Base-by-base conservation (phyloP, 306 rosid species). In the Quercus aquifolioides region DNA sequence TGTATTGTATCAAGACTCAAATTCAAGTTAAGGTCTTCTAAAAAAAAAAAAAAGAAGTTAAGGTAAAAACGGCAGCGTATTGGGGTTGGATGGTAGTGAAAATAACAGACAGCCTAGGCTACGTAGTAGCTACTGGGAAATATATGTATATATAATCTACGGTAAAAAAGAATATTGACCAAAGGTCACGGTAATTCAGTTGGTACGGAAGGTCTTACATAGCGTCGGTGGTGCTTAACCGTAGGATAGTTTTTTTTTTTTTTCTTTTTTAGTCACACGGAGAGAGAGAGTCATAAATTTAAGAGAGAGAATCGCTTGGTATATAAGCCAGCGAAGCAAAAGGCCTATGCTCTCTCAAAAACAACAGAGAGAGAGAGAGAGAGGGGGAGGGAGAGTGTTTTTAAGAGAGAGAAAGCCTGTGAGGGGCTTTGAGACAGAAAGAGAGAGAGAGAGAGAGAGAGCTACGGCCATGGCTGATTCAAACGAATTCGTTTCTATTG, bases 141-240 rank as follows among this genome's bases (percentile, higher is more conserved):
- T 6, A 35, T 28, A 28, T 23, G 23, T 23, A 23, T 35, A 7
- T 38, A 2, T 7, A 38, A 41, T 41, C 3, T 43, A 54, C 55
- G 81, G 55, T 76, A 75, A 73, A 55, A 77, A 77, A 31, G 54
- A 13, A 14, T 2, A 9, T 82, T 82, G 81, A 83, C 85, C 43
- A 21, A 4, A 5, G 71, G 80, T 85, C 60, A 41, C 84, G 41
- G 26, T 68, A 73, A 72, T 55, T 80, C 78, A 26, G 86, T 78
- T 86, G 55, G 88, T 59, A 83, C 77, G 82, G 77, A 31, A 28
- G 57, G 70, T 59, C 2, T 41, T 52, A n/a, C 18, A 54, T 25
- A 68, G 85, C 95, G 90, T 92, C 89, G 95, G 92, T 85, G 90
- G 84, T 83, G 83, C 93, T 85, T 81, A 87, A 82, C 88, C 90